phyloP scores from a whole-genome alignment of 2,329 filamentous ascomycete genomes.

The Penicillium sp. region DNA sequence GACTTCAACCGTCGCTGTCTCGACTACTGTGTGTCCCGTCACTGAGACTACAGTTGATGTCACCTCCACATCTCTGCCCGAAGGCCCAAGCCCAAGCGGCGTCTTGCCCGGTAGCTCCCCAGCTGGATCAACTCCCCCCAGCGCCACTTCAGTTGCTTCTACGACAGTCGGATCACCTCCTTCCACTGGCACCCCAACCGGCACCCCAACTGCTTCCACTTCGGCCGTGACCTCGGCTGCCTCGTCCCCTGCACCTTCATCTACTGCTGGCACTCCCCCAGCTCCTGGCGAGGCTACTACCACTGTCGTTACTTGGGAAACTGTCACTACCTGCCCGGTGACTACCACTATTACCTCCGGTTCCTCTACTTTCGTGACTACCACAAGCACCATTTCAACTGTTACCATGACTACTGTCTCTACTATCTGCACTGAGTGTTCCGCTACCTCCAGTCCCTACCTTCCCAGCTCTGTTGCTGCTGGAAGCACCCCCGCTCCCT shows the following conservation, averaged over 20 bases:
- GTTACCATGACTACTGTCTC: slow-evolving; percentile 30
- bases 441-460: slow-evolving; percentile 8
- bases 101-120: background rate
- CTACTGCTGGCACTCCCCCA: background rate
- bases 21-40: slow-evolving; percentile 59
- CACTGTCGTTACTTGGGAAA: slow-evolving; percentile 30
- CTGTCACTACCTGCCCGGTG: slow-evolving; percentile 33
- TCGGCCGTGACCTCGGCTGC: background rate
- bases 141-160: background rate
- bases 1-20: slow-evolving; percentile 56
- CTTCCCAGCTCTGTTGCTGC: slow-evolving; percentile 6
- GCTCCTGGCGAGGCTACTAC: slow-evolving; percentile 11
- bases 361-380: slow-evolving; percentile 44
- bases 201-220: background rate
- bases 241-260: background rate
- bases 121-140: background rate
- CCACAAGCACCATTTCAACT: slow-evolving; percentile 59
- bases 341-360: slow-evolving; percentile 40
- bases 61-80: background rate
- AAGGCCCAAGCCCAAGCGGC: background rate
- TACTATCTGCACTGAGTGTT: slow-evolving; percentile 25
- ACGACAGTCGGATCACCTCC: background rate
- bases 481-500: slow-evolving; percentile 13
- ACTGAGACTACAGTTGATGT: slow-evolving; percentile 28
- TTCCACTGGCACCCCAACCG: background rate